A percentile compares a stretch with the other conserved stretches of the same genome.
These are phyloP conservation scores for Elsinoe necatrix DNA, from an alignment of 2,329 filamentous ascomycete species.

Conservation along the genomic window DNA sequence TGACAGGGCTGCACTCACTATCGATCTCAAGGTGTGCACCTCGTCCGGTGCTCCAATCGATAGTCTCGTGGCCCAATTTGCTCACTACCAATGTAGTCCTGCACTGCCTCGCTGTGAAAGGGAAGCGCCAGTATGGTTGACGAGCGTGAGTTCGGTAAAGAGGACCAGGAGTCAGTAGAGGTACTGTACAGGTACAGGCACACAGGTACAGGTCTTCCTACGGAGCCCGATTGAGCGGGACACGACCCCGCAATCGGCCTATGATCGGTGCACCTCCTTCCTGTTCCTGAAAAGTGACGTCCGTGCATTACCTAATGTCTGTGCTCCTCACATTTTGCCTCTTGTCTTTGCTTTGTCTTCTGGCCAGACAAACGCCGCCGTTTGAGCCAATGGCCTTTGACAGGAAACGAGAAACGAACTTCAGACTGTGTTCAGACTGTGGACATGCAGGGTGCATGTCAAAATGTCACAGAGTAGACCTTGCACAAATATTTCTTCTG, in stretches of 20 bases:
- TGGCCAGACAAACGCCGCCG: slow-evolving; percentile 6
- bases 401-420: slow-evolving; percentile 1
- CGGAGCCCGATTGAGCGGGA: neutral
- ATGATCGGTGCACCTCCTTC: neutral
- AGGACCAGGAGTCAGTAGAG: neutral
- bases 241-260: neutral
- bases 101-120: slow-evolving; percentile 1
- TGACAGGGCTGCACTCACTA: slow-evolving; percentile 1
- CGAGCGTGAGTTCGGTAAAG: neutral
- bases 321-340: neutral
- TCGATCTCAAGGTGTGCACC: neutral
- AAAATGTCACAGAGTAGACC: neutral
- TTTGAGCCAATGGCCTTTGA: slow-evolving; percentile 5
- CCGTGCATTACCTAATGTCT: neutral
- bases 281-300: slow-evolving; percentile 3
- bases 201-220: no score
- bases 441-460: neutral
- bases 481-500: neutral
- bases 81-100: neutral
- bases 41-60: neutral
- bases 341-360: slow-evolving; percentile 9
- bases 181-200: no score
- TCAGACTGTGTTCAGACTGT: slow-evolving; percentile 1
- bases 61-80: neutral
- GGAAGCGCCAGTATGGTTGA: neutral